Evolutionary conservation across 805 yeast genomes (phyloP), one percentile per base, ranked within the genome.

Genomic region (Spathaspora boniae): DNA sequence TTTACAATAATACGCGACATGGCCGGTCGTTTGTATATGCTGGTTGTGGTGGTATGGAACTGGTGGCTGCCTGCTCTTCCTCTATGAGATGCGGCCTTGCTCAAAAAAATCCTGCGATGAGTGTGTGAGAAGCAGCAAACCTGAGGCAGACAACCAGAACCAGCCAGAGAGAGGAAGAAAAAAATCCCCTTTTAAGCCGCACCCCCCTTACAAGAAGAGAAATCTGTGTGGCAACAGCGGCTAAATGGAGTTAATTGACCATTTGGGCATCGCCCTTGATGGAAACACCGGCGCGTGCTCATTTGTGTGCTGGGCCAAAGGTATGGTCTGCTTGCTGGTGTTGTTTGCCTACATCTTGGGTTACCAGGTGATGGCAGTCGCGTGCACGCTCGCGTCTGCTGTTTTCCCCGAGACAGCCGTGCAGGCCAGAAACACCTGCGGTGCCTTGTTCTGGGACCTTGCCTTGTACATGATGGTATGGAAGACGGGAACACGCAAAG

Each of bases 1-100:
- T 86, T 91, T 5, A 91, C 95, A 48, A 91, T 91, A 35, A 91
- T 74, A 62, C 98, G 84, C 15, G 98, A 89, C 85, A 78, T 78
- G 14, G 12, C 36, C 16, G 24, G 4, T 33, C 20, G n/a, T 35
- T n/a, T n/a, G n/a, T n/a, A n/a, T n/a, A n/a, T n/a, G n/a, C n/a
- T n/a, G n/a, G n/a, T n/a, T n/a, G n/a, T n/a, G n/a, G n/a, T n/a
- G n/a, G n/a, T n/a, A n/a, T n/a, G n/a, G n/a, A n/a, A n/a, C n/a
- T n/a, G n/a, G n/a, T n/a, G n/a, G n/a, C n/a, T n/a, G n/a, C n/a
- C n/a, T n/a, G n/a, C n/a, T n/a, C n/a, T n/a, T n/a, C n/a, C n/a
- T n/a, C n/a, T n/a, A n/a, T n/a, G 25, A 22, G 25, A 22, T 22
- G 25, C n/a, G 25, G 11, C 25, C n/a, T 22, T 11, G n/a, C 25